phyloP scores from a whole-genome alignment of 192 early-diverging fungal species.

The Phlyctochytrium bullatum region DNA sequence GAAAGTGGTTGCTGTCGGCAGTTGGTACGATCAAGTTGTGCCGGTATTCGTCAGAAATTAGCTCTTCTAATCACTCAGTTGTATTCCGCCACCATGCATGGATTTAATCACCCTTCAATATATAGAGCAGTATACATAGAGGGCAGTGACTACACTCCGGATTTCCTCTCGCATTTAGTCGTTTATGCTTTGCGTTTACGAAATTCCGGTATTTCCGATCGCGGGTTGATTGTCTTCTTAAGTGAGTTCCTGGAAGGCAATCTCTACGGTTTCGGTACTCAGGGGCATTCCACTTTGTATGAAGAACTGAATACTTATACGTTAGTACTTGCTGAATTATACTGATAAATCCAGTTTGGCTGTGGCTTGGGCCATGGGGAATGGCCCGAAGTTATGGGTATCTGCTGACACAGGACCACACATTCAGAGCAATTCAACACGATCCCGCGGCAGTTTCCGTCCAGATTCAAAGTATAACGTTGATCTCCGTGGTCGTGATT shows the following conservation, averaged over 20 bases:
- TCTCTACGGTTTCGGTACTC: conserved; percentile 75
- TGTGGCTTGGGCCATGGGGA: conserved; percentile 42
- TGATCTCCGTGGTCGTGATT: too few species aligned
- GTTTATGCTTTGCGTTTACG: conserved; percentile 82
- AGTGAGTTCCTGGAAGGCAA: conserved; percentile 84
- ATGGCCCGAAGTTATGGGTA: too few species aligned
- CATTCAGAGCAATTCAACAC: too few species aligned
- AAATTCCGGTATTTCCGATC: conserved; percentile 85
- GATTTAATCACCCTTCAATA: conserved; percentile 53
- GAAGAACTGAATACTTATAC: conserved; percentile 85
- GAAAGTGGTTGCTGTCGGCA: conserved; percentile 74
- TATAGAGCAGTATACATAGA: conserved; percentile 91
- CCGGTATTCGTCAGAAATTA: too few species aligned
- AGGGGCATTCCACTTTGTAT: conserved; percentile 93
- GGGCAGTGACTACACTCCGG: conserved; percentile 66
- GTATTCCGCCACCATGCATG: conserved; percentile 52
- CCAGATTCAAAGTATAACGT: too few species aligned
- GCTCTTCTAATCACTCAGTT: conserved; percentile 18
- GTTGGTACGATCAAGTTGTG: conserved; percentile 96
- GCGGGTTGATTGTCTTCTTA: conserved; percentile 80
- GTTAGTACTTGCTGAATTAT: conserved; percentile 46
- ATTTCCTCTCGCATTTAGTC: conserved; percentile 84
- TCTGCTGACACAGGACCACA: conserved; percentile 5
- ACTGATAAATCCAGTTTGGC: conserved; percentile 46
- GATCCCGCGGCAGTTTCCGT: too few species aligned